Conservation (phyloP, 768 basidiomycete species). For the Trametes meyenii region DNA sequence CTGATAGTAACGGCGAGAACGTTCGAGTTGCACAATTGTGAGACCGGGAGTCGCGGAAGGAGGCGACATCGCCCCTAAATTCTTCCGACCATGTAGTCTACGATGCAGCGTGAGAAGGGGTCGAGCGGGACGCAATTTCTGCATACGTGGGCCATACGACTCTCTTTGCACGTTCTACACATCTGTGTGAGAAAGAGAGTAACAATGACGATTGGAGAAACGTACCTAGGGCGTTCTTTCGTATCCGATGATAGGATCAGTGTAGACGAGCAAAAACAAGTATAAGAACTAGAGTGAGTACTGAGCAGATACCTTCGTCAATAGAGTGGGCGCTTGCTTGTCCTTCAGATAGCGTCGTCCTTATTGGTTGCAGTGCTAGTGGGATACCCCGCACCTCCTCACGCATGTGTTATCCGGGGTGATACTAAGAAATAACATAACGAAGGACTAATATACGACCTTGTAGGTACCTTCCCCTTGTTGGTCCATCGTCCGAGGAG, state of each 20-base stretch:
- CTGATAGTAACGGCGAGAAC: conserved; percentile 7
- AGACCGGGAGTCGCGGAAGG: conserved; percentile 3
- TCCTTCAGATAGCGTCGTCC: not conserved
- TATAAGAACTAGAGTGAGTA: not conserved
- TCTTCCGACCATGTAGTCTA: not conserved
- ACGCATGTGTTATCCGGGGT: not conserved
- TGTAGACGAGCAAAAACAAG: not conserved
- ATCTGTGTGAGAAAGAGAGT: too few species aligned
- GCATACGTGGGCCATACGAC: not conserved
- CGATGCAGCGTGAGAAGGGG: not conserved
- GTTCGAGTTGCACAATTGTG: conserved; percentile 4
- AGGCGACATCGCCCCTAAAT: not conserved
- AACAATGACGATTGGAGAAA: too few species aligned
- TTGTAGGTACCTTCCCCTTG: conserved; percentile 11
- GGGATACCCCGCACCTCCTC: not conserved
- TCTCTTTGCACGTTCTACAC: not conserved
- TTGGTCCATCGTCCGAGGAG: not conserved
- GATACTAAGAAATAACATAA: conserved; percentile 19
- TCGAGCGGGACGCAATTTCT: not conserved
- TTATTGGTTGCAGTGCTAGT: not conserved
- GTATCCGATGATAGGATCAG: not conserved
- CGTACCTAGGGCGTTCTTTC: too few species aligned
- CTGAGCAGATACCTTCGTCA: not conserved
- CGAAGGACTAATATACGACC: conserved; percentile 19
- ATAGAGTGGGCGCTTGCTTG: not conserved